Conservation (phyloP, 2,329 filamentous ascomycete genomes). For the Cladorrhinum sp. region DNA sequence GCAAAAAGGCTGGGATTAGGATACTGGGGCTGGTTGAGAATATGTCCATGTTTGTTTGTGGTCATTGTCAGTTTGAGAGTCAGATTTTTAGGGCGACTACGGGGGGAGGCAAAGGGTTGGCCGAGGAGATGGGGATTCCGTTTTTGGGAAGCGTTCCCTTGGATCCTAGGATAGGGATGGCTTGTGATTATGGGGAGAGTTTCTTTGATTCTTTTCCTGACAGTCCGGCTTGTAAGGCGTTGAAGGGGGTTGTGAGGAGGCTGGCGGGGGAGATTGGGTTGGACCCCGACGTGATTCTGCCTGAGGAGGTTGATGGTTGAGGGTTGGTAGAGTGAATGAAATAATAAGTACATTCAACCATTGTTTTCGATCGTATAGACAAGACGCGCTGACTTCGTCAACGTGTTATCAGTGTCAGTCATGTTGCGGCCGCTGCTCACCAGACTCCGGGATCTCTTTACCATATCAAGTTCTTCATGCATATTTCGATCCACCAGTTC, state of each 20-base stretch:
- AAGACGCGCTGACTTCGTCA: too few relatives aligned
- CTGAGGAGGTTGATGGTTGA: slow-evolving; percentile 31
- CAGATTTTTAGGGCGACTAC: slow-evolving; percentile 92
- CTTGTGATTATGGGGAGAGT: slow-evolving; percentile 95
- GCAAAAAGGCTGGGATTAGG: slow-evolving; percentile 85
- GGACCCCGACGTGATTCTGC: slow-evolving; percentile 52
- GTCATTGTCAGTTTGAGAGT: slow-evolving; percentile 76
- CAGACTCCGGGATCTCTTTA: not conserved
- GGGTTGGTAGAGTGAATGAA: too few relatives aligned
- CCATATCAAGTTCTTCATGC: not conserved
- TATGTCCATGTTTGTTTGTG: slow-evolving; percentile 96
- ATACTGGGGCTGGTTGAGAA: slow-evolving; percentile 93
- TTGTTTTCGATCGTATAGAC: too few relatives aligned
- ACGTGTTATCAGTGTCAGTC: too few relatives aligned
- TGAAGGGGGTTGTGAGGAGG: slow-evolving; percentile 74
- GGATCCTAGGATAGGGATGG: slow-evolving; percentile 92
- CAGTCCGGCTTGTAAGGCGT: slow-evolving; percentile 80
- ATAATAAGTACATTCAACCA: too few relatives aligned
- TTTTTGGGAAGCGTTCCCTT: slow-evolving; percentile 88
- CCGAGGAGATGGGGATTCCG: slow-evolving; percentile 80
- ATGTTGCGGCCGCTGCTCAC: too few relatives aligned
- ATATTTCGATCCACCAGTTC: not conserved
- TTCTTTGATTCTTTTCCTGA: slow-evolving; percentile 94
- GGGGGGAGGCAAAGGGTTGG: slow-evolving; percentile 76
- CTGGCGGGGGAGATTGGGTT: slow-evolving; percentile 65